Base-by-base conservation (phyloP, 805 yeast genomes). In the Nakazawaea wickerhamii region DNA sequence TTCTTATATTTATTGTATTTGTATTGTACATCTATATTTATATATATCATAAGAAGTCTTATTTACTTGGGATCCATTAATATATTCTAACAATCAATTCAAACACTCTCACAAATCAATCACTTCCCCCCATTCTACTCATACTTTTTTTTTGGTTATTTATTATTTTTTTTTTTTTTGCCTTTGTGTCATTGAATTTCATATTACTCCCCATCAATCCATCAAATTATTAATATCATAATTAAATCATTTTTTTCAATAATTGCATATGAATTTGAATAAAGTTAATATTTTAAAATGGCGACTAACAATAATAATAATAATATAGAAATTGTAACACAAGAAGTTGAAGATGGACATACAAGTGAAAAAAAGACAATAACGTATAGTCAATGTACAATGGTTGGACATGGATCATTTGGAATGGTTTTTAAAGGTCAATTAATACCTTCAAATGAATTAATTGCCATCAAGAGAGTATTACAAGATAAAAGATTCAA, bases 321-420 rank as follows among this genome's bases (percentile, higher is more conserved):
- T 17, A 30, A 46, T 31, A 33, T 42, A 40, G 49, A 60, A 32
- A 48, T 51, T n/a, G 49, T 79, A 30, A 72, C 77, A 40, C 89
- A 84, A 58, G 75, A 71, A 42, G 93, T 81, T 45, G 76, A 74
- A 52, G 83, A 83, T 53, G 90, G 91, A 32, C 80, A 73, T 55
- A 76, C 82, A 7, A 88, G 84, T 43, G 79, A 78, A 48, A 55
- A 68, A 23, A 68, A 70, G 39, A 73, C 76, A 40, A 75, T 91
- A 43, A 77, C 81, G 38, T 88, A 86, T 65, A 83, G 90, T 14
- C 88, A 83, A 54, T 43, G 18, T 18, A 84, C 86, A 51, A 89
- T 90, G 73, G 93, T 91, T 32, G 99, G 99, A n/a, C 95, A 87
- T 63, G 99, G 99, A 9, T 90, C 98, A n/a, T 93, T 93, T 67